Base-by-base conservation (phyloP, 371 early-diverging fungal species). In the Mortierella sp. region DNA sequence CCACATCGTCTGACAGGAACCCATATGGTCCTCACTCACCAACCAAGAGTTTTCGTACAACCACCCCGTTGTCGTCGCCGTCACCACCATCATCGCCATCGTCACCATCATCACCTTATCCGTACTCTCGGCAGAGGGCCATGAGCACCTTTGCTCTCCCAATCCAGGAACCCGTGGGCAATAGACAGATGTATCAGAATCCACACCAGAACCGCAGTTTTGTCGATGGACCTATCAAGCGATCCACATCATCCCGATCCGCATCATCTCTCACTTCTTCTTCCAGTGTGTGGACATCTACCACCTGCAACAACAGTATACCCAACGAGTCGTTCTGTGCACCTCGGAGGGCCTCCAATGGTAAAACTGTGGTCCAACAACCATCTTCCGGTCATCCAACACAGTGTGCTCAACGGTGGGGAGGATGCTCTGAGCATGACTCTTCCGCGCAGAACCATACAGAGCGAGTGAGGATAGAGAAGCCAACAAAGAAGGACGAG, bases 191-290 rank as follows among this genome's bases (percentile, higher is more conserved):
- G 46, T 26, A 50, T 47, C 55, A 41, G 21, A 12, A 18, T 21
- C 34, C 21, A 26, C 49, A 41, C 19, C 41, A 52, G 38, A 50
- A 45, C 43, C 30, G 38, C 47, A 48, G 27, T 24, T 13, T 41
- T 48, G 49, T 16, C 3, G 42, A 58, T 16, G 65, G 57, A 45
- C 59, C 49, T 24, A 58, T 58, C 27, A 45, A 52, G 16, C 59
- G 66, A 34, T 58, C 66, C 14, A 42, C 30, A 9, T 56, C 59
- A 2, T 45, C 59, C 41, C 31, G 52, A 24, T 58, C 66, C 4
- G 53, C 58, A 14, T 46, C 46, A 46, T 46, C 46, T 7, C 16
- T 16, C 14, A 7, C 34, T 46, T 46, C 46, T n/a, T 46, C 21
- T n/a, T 46, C 46, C 1, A 19, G 46, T 46, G 18, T 23, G 16